Evolutionary conservation across 1,284 basidiomycete species (phyloP), one percentile per base, ranked within the genome.

Genomic region (Apiotrichum montevideense): DNA sequence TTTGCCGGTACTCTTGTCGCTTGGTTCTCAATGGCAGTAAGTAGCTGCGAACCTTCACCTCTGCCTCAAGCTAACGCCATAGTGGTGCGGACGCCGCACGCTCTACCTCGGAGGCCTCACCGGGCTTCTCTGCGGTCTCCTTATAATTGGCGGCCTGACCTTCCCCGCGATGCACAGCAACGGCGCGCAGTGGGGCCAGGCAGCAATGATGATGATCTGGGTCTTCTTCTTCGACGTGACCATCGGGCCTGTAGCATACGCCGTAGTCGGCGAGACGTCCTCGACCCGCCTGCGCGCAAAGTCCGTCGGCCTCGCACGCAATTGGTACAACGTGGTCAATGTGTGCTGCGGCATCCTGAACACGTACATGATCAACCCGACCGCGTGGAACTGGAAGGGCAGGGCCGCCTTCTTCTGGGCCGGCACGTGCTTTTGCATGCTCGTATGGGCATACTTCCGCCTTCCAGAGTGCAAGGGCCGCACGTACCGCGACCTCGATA

Each of bases 241-340:
- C 9, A 54, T 66, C 54, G 70, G 70, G 6, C 69, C 68, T 2
- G 60, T 71, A 40, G 72, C 41, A 1, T 77, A 57, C 51, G 63
- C 66, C 51, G 59, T 79, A 39, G 75, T 79, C 42, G 75, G 75
- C 7, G 78, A 79, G 58, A 70, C 73, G 15, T 63, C 69, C 0
- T 75, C 77, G 13, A 77, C 75, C 10, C 74, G 78, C 35, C 69
- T 79, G 3, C 69, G 78, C 45, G 70, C 75, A 50, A 81, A 81
- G 67, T 76, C 80, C 3, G 75, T 81, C 64, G 80, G 77, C 3
- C 71, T 81, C 10, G 61, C 64, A 10, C 71, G 80, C 34, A 77
- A 74, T 58, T 58, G 67, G 6, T 80, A 79, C 72, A 77, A 78
- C 61, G 63, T 79, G 15, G 32, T 40, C 29, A 34, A 37, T 33